These are phyloP conservation scores for Eragrostis curvula DNA, from an alignment of 176 grass and related monocot species.

Conservation along the genomic window DNA sequence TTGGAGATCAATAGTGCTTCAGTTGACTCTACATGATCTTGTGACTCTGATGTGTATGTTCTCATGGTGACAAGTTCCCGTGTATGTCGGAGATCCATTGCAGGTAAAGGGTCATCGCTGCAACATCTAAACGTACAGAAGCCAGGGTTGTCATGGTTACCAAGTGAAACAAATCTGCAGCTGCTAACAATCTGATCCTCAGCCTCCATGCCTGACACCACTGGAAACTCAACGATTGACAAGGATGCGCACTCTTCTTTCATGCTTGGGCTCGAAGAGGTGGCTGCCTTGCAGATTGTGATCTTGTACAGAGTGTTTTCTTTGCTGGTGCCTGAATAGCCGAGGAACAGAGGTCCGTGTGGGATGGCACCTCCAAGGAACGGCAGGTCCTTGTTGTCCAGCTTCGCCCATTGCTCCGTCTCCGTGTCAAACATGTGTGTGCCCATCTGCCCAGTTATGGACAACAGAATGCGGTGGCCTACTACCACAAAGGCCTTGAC, in stretches of 20 bases:
- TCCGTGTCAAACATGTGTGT: neutral
- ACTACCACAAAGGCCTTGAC: neutral
- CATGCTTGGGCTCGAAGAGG: neutral
- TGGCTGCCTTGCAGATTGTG: neutral
- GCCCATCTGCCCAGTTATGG: neutral
- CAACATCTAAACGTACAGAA: neutral
- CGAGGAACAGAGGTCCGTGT: neutral
- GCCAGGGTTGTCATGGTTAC: neutral
- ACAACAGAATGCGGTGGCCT: neutral
- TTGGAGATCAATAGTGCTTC: neutral
- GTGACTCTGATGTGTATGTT: neutral
- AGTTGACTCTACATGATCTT: neutral
- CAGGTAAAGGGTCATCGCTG: neutral
- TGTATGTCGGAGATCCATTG: neutral
- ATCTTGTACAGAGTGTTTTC: neutral
- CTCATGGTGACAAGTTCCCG: neutral
- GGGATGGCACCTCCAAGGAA: neutral
- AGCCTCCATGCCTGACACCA: neutral
- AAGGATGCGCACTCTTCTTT: neutral
- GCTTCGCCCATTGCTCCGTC: conserved; percentile 2
- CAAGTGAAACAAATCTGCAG: neutral
- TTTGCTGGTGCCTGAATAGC: neutral
- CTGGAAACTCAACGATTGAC: neutral
- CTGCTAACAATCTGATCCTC: neutral
- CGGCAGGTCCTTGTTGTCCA: neutral